Conservation (phyloP, 2,329 filamentous ascomycete genomes). For the Raffaelea arxii region DNA sequence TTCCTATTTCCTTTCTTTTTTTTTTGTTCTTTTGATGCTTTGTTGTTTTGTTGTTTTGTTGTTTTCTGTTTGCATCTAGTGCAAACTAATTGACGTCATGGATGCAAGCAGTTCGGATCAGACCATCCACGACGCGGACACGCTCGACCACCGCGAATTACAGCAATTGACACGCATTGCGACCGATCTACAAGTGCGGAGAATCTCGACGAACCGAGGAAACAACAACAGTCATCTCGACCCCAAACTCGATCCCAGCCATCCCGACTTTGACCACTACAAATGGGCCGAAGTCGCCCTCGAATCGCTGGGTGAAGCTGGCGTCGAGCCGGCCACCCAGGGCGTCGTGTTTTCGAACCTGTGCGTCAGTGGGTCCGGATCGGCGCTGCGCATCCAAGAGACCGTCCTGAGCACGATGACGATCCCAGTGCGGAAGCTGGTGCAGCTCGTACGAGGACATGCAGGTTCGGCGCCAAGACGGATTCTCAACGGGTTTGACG, state of each 20-base stretch:
- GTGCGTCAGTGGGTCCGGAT: background rate
- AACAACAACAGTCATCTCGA: slow-evolving; percentile 14
- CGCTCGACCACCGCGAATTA: background rate
- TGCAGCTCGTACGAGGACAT: background rate
- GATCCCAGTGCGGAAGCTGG: background rate
- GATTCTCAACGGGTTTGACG: slow-evolving; percentile 53
- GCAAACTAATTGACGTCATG: background rate
- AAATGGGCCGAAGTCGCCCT: background rate
- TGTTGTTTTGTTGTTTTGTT: background rate
- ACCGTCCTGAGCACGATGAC: background rate
- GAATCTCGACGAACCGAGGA: background rate
- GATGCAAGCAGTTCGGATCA: background rate
- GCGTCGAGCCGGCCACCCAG: background rate
- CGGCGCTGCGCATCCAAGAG: background rate
- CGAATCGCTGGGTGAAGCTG: background rate
- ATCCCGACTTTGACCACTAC: slow-evolving; percentile 2
- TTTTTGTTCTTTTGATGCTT: background rate
- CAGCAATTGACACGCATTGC: background rate
- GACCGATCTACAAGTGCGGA: background rate
- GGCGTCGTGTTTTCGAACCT: background rate
- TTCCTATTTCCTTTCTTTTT: background rate
- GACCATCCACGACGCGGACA: background rate
- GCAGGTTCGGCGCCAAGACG: slow-evolving; percentile 21
- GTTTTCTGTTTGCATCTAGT: background rate
- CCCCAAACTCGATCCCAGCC: background rate